Evolutionary conservation across 257 asterid species (phyloP), one percentile per base, ranked within the genome.

Genomic region (Cinchona pubescens): DNA sequence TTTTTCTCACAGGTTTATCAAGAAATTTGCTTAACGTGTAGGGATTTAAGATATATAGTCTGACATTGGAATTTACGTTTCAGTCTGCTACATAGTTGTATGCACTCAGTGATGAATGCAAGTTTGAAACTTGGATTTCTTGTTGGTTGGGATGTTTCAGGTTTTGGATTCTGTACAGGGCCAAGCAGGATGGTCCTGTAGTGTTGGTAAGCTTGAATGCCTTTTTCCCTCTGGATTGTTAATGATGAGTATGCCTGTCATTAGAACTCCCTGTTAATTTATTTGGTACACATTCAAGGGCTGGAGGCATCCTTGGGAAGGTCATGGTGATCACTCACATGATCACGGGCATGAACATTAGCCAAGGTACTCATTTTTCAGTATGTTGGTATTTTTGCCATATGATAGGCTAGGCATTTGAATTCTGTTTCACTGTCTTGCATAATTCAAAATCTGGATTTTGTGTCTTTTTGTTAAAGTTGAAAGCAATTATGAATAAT

Each of bases 251-350:
- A 14, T 67, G 25, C 30, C 21, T 63, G 75, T 77, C 72, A 55
- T 69, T 82, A 40, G 82, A 69, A 46, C 35, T 49, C 25, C 30
- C 27, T 14, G 61, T 67, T 14, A 48, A n/a, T 49, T 71, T 80
- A 63, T 82, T 76, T 79, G 78, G 11, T 74, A 34, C 35, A 37
- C 72, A 67, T 72, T 85, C 51, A 80, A 92, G 97, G 97, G 97
- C 63, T 90, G 90, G 96, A 90, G 97, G 86, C 96, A 92, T 85
- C 97, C 97, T 30, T 92, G 97, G 97, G 97, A 92, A 23, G 93
- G 97, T 43, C 96, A 92, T 83, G 97, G 86, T 37, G 96, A 87
- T 78, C 97, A 67, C 72, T 67, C 56, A 25, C 72, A 91, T 67
- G 83, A 79, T 42, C 78, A 83, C 56, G 84, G 72, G 51, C 72